Conservation (phyloP, 257 asterid genomes). For the Nicotiana otophora region DNA sequence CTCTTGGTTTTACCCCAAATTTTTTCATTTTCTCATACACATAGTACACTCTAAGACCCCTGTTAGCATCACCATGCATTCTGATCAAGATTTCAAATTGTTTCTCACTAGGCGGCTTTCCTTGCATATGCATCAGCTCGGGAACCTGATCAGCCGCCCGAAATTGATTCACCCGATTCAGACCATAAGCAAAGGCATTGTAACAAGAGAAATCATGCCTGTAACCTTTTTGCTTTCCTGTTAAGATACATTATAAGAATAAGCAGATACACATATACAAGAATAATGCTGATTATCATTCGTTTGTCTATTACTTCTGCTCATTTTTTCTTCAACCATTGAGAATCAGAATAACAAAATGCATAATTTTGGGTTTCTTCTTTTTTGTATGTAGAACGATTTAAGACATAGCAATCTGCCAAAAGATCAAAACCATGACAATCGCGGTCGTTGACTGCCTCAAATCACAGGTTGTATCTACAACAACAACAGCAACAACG, state of each 20-base stretch:
- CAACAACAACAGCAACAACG: no score
- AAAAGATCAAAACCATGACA: not conserved
- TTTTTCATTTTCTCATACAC: conserved; percentile 93
- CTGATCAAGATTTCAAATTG: conserved; percentile 89
- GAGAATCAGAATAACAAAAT: not conserved
- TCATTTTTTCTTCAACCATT: not conserved
- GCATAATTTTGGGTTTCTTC: not conserved
- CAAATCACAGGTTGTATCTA: not conserved
- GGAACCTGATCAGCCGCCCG: conserved; percentile 95
- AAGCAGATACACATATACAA: conserved; percentile 16
- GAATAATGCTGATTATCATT: not conserved
- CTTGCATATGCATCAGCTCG: conserved; percentile 92
- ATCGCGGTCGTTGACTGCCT: not conserved
- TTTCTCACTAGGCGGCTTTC: conserved; percentile 86
- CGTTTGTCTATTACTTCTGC: not conserved
- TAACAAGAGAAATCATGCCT: conserved; percentile 93
- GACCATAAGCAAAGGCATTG: conserved; percentile 78
- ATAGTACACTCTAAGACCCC: conserved; percentile 88
- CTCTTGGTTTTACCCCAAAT: conserved; percentile 82
- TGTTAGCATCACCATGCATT: conserved; percentile 82
- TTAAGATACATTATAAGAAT: conserved; percentile 17
- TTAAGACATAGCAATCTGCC: not conserved
- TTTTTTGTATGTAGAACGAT: not conserved
- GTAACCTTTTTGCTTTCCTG: conserved; percentile 95
- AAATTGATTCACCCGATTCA: conserved; percentile 70